Evolutionary conservation across 2,329 filamentous ascomycete genomes (phyloP), one percentile per base, ranked within the genome.

Genomic region (Diplocarpon rosae): DNA sequence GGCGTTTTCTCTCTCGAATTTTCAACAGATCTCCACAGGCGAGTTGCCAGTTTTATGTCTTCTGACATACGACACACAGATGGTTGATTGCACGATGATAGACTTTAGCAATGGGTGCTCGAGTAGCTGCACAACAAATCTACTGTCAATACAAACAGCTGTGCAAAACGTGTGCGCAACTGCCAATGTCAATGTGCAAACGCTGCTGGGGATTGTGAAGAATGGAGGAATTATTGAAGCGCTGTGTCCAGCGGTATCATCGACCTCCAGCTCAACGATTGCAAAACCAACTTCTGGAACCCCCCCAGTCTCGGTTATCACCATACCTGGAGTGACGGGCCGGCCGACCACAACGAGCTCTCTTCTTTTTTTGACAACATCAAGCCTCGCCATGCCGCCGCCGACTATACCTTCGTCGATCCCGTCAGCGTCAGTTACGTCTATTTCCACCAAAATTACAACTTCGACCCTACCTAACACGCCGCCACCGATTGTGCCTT

Each of bases 1-100:
- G 33, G 58, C 59, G 20, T 45, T 61, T 16, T 59, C 59, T 14
- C 52, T 61, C 11, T 54, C 54, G 32, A 58, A 59, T 40, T 61
- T 61, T 31, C 59, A 61, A 44, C 44, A 47, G 16, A 55, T 60
- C 30, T 51, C 55, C 6, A 48, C 53, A 8, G 39, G 35, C 27
- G 15, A 38, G 9, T 51, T 60, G 42, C 55, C 58, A 20, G 16
- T 52, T 35, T 24, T 33, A 39, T 61, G 59, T 35, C 50, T 53
- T 28, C 35, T 53, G 30, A 45, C 49, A 37, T 61, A 61, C 48
- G 50, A 57, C 33, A 52, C 40, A 15, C 44, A 52, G 31, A 61
- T 61, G 45, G 27, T 47, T 24, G 39, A 42, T 11, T 61, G 59
- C 43, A 49, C 40, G 33, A 43, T 52, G 28, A 42, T 45, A 13